Conservation (phyloP, 2,329 filamentous ascomycete species). For the Curvularia lunata region DNA sequence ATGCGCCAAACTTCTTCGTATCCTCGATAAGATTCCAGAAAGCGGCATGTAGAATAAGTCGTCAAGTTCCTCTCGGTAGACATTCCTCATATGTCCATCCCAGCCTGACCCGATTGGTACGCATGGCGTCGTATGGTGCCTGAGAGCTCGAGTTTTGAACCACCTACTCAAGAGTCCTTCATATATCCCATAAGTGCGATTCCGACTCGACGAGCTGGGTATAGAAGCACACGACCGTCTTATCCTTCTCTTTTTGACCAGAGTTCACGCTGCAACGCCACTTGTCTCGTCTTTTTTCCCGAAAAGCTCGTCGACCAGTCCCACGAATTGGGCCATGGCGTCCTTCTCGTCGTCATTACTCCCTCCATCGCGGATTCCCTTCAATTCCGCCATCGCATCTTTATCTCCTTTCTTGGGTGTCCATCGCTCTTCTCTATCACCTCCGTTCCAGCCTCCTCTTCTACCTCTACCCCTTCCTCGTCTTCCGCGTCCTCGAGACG, state of each 20-base stretch:
- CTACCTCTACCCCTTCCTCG: slow-evolving; percentile 28
- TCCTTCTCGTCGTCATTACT: slow-evolving; percentile 45
- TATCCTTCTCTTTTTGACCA: background rate
- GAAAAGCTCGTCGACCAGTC: slow-evolving; percentile 36
- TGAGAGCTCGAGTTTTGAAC: background rate
- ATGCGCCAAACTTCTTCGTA: background rate
- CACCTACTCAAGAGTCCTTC: background rate
- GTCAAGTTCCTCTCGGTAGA: too few species aligned
- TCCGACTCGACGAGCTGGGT: background rate
- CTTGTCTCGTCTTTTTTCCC: slow-evolving; percentile 11
- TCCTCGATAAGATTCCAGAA: background rate
- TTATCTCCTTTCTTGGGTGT: slow-evolving; percentile 41
- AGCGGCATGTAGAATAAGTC: background rate
- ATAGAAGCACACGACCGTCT: too few species aligned
- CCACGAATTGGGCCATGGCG: slow-evolving; percentile 52
- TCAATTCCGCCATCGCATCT: slow-evolving; percentile 39
- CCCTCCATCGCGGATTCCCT: slow-evolving; percentile 33
- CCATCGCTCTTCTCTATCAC: slow-evolving; percentile 28
- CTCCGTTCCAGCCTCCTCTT: slow-evolving; percentile 20
- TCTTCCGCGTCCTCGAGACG: slow-evolving; percentile 23
- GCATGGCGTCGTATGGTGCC: too few species aligned
- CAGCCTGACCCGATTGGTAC: background rate
- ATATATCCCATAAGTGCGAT: background rate
- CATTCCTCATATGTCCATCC: background rate
- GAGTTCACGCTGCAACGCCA: background rate